Percentiles rank a stretch among this genome's conserved stretches.
Conservation (phyloP, 2,329 filamentous ascomycete genomes). For the Colletotrichum sidae region DNA sequence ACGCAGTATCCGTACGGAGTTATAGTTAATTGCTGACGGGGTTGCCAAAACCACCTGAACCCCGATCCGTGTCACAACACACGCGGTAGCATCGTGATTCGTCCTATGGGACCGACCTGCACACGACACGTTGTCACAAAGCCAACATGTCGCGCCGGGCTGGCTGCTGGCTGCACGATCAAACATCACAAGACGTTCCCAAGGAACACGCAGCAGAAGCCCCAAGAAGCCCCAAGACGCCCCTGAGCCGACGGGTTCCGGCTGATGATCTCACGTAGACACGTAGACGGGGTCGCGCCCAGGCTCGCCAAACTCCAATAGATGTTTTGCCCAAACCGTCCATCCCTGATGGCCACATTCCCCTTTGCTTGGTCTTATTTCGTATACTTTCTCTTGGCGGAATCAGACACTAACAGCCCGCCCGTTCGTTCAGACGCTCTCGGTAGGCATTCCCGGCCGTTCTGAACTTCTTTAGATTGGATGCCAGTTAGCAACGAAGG, state of each 20-base stretch:
- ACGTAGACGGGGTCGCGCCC: conserved; percentile 5
- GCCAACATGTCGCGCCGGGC: not conserved
- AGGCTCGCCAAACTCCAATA: conserved; percentile 31
- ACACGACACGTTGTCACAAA: not conserved
- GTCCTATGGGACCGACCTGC: too few relatives aligned
- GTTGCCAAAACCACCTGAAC: too few relatives aligned
- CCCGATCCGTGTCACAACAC: too few relatives aligned
- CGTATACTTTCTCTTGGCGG: conserved; percentile 30
- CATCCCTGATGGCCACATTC: conserved; percentile 23
- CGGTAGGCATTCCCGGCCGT: too few relatives aligned
- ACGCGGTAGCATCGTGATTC: too few relatives aligned
- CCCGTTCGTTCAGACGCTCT: too few relatives aligned
- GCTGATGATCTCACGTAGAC: conserved; percentile 27
- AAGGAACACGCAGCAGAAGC: conserved; percentile 11
- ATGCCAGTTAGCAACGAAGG: conserved; percentile 6
- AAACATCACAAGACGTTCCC: not conserved
- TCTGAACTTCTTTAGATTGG: conserved; percentile 23
- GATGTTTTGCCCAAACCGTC: conserved; percentile 28
- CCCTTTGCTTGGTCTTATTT: conserved; percentile 11
- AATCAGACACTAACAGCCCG: not conserved
- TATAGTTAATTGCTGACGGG: too few relatives aligned
- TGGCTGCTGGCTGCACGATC: not conserved
- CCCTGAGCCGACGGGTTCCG: conserved; percentile 14
- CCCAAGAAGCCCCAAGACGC: conserved; percentile 4
- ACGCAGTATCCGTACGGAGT: too few relatives aligned